Conservation (phyloP, 345 rosid genomes). For the Murraya paniculata region DNA sequence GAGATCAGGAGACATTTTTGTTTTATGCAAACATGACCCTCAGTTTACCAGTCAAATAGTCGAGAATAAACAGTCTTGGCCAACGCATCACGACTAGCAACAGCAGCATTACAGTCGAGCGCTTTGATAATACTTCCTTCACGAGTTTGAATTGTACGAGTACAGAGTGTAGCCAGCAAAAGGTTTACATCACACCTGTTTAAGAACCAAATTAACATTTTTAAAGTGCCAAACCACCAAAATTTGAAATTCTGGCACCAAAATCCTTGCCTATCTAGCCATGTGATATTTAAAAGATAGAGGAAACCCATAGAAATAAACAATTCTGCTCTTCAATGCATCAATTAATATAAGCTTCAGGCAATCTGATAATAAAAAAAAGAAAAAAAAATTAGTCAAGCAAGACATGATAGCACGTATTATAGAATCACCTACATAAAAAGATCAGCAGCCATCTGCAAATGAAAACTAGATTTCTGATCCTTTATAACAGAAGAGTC, state of each 20-base stretch:
- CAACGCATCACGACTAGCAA: conserved; percentile 91
- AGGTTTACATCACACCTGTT: conserved; percentile 82
- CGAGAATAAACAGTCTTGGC: conserved; percentile 95
- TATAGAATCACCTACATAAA: conserved; percentile 59
- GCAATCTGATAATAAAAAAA: background rate
- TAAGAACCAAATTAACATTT: conserved; percentile 7
- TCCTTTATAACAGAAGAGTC: conserved; percentile 88
- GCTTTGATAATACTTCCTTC: conserved; percentile 91
- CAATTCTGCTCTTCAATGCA: background rate
- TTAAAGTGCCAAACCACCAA: background rate
- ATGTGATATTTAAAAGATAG: background rate
- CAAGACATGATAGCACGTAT: conserved; percentile 9
- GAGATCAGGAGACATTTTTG: background rate
- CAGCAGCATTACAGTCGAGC: conserved; percentile 91
- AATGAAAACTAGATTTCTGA: conserved; percentile 68
- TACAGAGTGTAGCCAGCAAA: conserved; percentile 73
- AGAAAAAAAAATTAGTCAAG: background rate
- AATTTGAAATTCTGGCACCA: background rate
- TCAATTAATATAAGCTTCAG: background rate
- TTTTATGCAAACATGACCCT: conserved; percentile 8
- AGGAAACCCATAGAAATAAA: background rate
- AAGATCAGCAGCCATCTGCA: conserved; percentile 91
- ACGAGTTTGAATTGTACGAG: conserved; percentile 92
- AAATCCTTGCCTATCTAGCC: background rate
- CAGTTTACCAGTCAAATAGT: conserved; percentile 85